These are phyloP conservation scores for Rhizophlyctis rosea DNA, from an alignment of 192 early-diverging fungal genomes.

Conservation along the genomic window DNA sequence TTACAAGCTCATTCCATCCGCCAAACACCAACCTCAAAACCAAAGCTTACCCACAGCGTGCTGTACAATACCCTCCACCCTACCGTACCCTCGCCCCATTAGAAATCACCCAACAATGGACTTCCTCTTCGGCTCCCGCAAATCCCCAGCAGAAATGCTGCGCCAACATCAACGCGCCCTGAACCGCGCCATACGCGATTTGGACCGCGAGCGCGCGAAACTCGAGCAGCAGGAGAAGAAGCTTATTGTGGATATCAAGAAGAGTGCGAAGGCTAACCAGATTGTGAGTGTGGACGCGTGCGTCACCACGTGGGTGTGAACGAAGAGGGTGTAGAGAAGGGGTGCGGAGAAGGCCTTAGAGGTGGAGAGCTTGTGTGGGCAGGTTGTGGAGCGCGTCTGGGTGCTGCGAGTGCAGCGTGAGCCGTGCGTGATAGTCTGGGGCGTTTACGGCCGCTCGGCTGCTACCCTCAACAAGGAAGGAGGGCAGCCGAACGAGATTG, in stretches of 20 bases:
- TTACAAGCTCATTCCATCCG: too few species aligned
- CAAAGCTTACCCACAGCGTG: too few species aligned
- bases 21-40: too few species aligned
- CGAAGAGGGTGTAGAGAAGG: too few species aligned
- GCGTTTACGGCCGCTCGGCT: neutral
- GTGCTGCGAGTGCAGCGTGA: neutral
- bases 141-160: conserved; percentile 89
- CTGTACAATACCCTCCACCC: too few species aligned
- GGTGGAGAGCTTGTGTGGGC: too few species aligned
- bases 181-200: conserved; percentile 81
- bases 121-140: conserved; percentile 43
- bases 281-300: conserved; percentile 54
- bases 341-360: too few species aligned
- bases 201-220: conserved; percentile 85
- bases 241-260: conserved; percentile 89
- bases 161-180: conserved; percentile 88
- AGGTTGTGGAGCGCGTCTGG: too few species aligned
- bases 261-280: conserved; percentile 84
- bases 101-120: conserved; percentile 31
- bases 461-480: neutral
- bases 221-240: conserved; percentile 96
- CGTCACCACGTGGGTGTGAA: too few species aligned
- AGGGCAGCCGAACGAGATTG: too few species aligned
- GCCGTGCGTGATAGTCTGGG: neutral
- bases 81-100: too few species aligned